Evolutionary conservation across 257 asterid genomes (phyloP).

Genomic region (Scutellaria barbata): DNA sequence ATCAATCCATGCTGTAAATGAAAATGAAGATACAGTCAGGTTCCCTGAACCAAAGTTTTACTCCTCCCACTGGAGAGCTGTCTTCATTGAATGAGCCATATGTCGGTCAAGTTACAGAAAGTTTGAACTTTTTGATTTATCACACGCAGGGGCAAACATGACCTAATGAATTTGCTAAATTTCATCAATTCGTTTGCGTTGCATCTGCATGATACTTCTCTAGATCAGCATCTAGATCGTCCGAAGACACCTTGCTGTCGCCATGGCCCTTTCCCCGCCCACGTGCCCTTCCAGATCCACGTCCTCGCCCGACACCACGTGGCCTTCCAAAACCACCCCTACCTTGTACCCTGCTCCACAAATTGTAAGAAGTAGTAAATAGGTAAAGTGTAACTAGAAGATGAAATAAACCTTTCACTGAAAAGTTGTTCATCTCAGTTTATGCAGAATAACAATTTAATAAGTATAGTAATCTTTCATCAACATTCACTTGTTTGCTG

Average conservation of each 20-base stretch:
- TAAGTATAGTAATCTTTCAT: no score
- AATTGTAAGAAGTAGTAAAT: slow-evolving; percentile 9
- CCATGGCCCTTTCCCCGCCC: slow-evolving; percentile 20
- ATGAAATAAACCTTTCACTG: no score
- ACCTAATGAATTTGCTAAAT: slow-evolving; percentile 14
- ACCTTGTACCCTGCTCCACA: slow-evolving; percentile 45
- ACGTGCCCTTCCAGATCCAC: slow-evolving; percentile 47
- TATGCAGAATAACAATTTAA: no score
- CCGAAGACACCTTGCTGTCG: slow-evolving; percentile 61
- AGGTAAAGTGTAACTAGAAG: not conserved
- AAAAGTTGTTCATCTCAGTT: no score
- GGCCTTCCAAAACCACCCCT: slow-evolving; percentile 60
- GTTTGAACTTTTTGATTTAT: slow-evolving; percentile 24
- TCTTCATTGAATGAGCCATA: slow-evolving; percentile 32
- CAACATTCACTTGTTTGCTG: no score
- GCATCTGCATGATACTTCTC: slow-evolving; percentile 69
- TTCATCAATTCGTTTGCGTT: slow-evolving; percentile 47
- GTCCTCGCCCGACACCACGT: slow-evolving; percentile 47
- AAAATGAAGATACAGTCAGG: slow-evolving; percentile 28
- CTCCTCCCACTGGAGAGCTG: slow-evolving; percentile 33
- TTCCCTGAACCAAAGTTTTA: slow-evolving; percentile 33
- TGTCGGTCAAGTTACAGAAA: slow-evolving; percentile 36
- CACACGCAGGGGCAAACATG: slow-evolving; percentile 22
- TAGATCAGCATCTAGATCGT: slow-evolving; percentile 79
- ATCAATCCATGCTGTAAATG: slow-evolving; percentile 6